These are phyloP conservation scores for Cardamine occulta DNA, from an alignment of 345 rosid species.

Conservation along the genomic window DNA sequence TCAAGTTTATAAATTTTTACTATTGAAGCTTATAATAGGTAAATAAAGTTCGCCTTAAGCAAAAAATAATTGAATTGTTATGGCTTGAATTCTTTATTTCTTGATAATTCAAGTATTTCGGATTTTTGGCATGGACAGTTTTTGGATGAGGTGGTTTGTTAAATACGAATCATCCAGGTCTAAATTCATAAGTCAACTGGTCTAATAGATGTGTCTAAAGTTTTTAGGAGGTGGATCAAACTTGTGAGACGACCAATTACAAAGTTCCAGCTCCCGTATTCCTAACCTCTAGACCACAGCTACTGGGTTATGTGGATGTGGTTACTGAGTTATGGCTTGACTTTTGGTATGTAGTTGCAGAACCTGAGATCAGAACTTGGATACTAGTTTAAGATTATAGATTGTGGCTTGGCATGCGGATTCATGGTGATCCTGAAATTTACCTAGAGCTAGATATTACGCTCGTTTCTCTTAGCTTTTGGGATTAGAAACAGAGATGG, in stretches of 20 bases:
- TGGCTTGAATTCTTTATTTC: too few relatives aligned
- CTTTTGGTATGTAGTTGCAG: neutral
- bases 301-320: too few relatives aligned
- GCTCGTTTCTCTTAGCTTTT: neutral
- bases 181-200: too few relatives aligned
- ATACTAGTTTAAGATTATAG: neutral
- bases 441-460: neutral
- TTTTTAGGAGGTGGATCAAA: too few relatives aligned
- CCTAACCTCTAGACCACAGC: too few relatives aligned
- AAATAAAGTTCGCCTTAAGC: conserved; percentile 39
- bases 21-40: neutral
- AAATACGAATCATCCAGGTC: too few relatives aligned
- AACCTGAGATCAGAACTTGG: neutral
- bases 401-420: neutral
- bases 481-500: neutral
- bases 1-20: conserved; percentile 38
- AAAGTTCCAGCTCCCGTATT: too few relatives aligned
- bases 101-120: too few relatives aligned
- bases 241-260: too few relatives aligned
- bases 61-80: conserved; percentile 32
- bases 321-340: neutral
- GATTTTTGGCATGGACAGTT: too few relatives aligned
- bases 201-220: too few relatives aligned
- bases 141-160: too few relatives aligned
- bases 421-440: neutral